Base-by-base conservation (phyloP, 2,329 filamentous ascomycete species). In the Parafenestella ontariensis region DNA sequence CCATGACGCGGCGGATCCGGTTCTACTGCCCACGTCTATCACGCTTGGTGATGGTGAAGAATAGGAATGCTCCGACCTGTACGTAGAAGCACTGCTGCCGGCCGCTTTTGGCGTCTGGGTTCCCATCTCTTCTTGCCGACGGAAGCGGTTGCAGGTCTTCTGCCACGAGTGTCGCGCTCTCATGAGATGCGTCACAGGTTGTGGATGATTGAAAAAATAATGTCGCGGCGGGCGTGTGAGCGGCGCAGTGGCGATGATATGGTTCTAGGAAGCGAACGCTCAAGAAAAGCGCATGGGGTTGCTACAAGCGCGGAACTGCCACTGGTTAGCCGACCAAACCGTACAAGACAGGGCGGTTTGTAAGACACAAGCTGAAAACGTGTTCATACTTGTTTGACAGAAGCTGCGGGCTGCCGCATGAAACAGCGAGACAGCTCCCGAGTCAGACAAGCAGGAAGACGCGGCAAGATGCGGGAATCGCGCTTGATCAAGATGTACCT, bases 291-390 rank as follows among this genome's bases (percentile, higher is more conserved):
- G 64, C 63, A 68, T 56, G 46, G 53, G 53, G 62, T 68, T 69
- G 63, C 61, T 66, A 60, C 66, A 70, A 71, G 70, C 62, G 61
- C 62, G 56, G n/a, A 62, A 68, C 73, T 76, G 65, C 52, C 62
- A 74, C 65, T 63, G 54, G 70, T 76, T 63, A 76, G 73, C 69
- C 54, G 43, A 64, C 65, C 66, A 74, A 70, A 73, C 67, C 62
- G 64, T 71, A 65, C 66, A 73, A 74, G 69, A 72, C 64, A 62
- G 54, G 41, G 62, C 61, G 53, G 72, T 74, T 76, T 75, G 74
- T 59, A 66, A 66, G 63, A 72, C 70, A 71, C 71, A 75, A 71
- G 68, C 67, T 63, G 65, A 65, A 67, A 69, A 74, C 71, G 74
- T 74, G 73, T 75, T 69, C 66, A 58, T 59, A 60, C 60, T 46